These are phyloP conservation scores for Chamaenerion angustifolium DNA, from an alignment of 345 rosid species.

Conservation along the genomic window DNA sequence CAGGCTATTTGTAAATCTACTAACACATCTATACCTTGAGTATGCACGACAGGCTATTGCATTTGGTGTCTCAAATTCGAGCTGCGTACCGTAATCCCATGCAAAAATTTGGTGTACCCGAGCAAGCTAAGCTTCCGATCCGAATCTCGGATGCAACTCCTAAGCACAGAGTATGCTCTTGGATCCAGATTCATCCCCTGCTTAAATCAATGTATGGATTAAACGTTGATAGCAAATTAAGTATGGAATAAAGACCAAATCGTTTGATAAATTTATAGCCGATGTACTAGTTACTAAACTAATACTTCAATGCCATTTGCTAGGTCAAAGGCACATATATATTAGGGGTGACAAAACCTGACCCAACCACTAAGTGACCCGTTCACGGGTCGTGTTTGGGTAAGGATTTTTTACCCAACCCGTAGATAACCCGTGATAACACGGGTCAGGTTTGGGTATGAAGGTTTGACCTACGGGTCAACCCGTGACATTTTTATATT, in stretches of 20 bases:
- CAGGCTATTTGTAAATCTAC: neutral
- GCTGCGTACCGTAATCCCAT: constrained; percentile 55
- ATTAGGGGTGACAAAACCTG: too few relatives aligned
- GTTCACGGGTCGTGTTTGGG: too few relatives aligned
- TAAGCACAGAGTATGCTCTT: constrained; percentile 54
- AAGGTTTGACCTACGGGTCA: too few relatives aligned
- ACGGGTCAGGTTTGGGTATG: too few relatives aligned
- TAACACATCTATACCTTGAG: neutral
- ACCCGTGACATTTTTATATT: too few relatives aligned
- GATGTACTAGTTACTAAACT: too few relatives aligned
- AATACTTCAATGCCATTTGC: too few relatives aligned
- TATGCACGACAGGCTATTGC: neutral
- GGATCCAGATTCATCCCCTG: constrained; percentile 81
- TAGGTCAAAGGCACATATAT: too few relatives aligned
- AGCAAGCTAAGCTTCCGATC: constrained; percentile 81
- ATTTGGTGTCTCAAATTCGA: constrained; percentile 43
- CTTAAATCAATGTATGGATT: neutral
- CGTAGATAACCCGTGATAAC: too few relatives aligned
- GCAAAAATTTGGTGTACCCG: constrained; percentile 66
- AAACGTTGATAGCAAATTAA: neutral
- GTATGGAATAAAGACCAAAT: neutral
- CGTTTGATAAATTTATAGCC: too few relatives aligned
- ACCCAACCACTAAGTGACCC: too few relatives aligned
- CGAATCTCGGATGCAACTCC: constrained; percentile 64
- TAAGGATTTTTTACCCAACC: too few relatives aligned